Evolutionary conservation across 2,329 filamentous ascomycete species (phyloP).

Genomic region (Pleomassaria siparia): DNA sequence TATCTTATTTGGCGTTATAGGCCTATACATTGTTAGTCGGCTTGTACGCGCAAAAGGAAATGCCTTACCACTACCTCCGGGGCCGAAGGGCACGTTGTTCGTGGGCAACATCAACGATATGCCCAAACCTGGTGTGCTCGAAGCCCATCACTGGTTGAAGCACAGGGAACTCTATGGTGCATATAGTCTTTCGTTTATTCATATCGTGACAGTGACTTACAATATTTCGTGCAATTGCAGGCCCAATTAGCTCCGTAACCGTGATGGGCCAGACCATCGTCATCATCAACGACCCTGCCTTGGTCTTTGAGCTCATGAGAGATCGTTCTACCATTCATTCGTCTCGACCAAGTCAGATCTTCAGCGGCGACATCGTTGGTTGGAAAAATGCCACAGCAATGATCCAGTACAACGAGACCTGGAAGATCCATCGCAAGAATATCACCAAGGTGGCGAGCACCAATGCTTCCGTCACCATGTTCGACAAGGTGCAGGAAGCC

Average conservation of each 20-base stretch:
- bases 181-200: not conserved
- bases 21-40: not conserved
- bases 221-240: not conserved
- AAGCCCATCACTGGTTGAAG: constrained; percentile 49
- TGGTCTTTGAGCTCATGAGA: constrained; percentile 26
- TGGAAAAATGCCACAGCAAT: constrained; percentile 22
- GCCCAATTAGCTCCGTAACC: constrained; percentile 25
- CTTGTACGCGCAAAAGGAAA: not conserved
- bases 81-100: constrained; percentile 51
- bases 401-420: constrained; percentile 15
- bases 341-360: constrained; percentile 17
- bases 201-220: not conserved
- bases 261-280: constrained; percentile 27
- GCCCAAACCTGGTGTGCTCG: constrained; percentile 41
- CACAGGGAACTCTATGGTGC: constrained; percentile 41
- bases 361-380: constrained; percentile 25
- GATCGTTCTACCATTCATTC: constrained; percentile 26
- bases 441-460: constrained; percentile 24
- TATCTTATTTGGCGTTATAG: not conserved
- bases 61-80: constrained; percentile 47
- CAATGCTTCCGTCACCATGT: constrained; percentile 18
- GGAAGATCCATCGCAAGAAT: constrained; percentile 25
- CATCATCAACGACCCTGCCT: constrained; percentile 24
- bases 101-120: constrained; percentile 55
- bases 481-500: constrained; percentile 23